Base-by-base conservation (phyloP, 2,329 filamentous ascomycete genomes). In the Aspergillus sergii region DNA sequence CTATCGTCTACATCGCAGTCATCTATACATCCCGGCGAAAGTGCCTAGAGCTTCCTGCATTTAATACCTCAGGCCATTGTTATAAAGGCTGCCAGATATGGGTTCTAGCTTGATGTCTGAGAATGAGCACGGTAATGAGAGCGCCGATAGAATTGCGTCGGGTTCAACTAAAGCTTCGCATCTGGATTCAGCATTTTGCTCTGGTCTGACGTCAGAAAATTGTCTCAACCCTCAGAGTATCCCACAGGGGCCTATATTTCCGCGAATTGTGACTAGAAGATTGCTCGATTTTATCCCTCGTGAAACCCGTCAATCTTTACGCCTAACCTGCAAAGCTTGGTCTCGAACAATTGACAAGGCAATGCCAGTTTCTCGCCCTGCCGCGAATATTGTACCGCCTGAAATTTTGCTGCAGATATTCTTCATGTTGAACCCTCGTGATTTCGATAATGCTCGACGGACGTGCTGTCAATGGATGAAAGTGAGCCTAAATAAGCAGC, bases 391-490 rank as follows among this genome's bases (percentile, higher is more conserved):
- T 36, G 61, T 81, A 19, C 84, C 85, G 1, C 68, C 74, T 11
- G 85, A 87, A 67, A 79, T 86, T 23, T 57, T 86, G 1, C 78
- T 83, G 51, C 75, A 82, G 8, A 80, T 86, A 6, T 84, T 81
- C 63, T 66, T 64, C 7, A 76, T 80, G 66, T 72, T 86, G 4
- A 68, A 73, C 16, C 83, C 84, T 0, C 73, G 75, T 28, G 81
- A 84, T 67, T 90, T 89, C 72, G 84, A 91, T 68, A 80, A 85
- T 59, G 86, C 87, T 19, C 82, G 88, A 21, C 84, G 86, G 65
- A 83, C 83, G 21, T 91, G 87, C 69, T 82, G 83, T 53, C 74
- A 76, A 41, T 91, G 86, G 88, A 86, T 89, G 78, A 74, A 82
- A 43, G 82, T 82, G 26, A 85, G 86, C 57, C 72, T 90, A n/a